These are phyloP conservation scores for Myxozyma lipomycoides DNA, from an alignment of 805 yeast species.

Conservation along the genomic window DNA sequence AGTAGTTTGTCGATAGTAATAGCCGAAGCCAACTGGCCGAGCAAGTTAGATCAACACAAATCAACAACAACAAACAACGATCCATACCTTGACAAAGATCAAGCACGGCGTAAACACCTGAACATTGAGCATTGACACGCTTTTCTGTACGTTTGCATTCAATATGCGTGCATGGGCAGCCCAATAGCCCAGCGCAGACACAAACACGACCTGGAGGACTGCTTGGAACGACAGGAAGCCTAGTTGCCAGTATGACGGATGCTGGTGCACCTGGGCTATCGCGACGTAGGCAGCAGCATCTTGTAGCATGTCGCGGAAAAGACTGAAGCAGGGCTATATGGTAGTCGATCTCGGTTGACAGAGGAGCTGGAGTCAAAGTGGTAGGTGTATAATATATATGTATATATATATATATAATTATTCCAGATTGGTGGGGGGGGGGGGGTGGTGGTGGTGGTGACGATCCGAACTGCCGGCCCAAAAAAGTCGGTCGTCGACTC, in stretches of 20 bases:
- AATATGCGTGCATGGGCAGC: constrained; percentile 73
- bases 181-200: constrained; percentile 80
- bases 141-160: constrained; percentile 68
- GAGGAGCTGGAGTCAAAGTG: too few relatives aligned
- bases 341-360: too few relatives aligned
- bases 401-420: too few relatives aligned
- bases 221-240: constrained; percentile 82
- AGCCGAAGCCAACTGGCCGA: constrained; percentile 46
- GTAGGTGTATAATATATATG: too few relatives aligned
- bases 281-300: too few relatives aligned
- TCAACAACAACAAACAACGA: background rate
- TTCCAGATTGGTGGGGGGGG: too few relatives aligned
- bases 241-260: constrained; percentile 36
- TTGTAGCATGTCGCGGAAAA: too few relatives aligned
- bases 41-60: constrained; percentile 1
- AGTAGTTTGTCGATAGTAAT: constrained; percentile 70
- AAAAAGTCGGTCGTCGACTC: too few relatives aligned
- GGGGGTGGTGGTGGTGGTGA: too few relatives aligned
- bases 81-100: constrained; percentile 74
- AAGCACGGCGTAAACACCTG: constrained; percentile 93
- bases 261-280: constrained; percentile 2
- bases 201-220: constrained; percentile 80
- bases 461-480: too few relatives aligned
- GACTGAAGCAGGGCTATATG: too few relatives aligned
- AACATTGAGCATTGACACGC: constrained; percentile 73